Conservation (phyloP, 2,329 filamentous ascomycete species). For the Trichoderma atroviride region DNA sequence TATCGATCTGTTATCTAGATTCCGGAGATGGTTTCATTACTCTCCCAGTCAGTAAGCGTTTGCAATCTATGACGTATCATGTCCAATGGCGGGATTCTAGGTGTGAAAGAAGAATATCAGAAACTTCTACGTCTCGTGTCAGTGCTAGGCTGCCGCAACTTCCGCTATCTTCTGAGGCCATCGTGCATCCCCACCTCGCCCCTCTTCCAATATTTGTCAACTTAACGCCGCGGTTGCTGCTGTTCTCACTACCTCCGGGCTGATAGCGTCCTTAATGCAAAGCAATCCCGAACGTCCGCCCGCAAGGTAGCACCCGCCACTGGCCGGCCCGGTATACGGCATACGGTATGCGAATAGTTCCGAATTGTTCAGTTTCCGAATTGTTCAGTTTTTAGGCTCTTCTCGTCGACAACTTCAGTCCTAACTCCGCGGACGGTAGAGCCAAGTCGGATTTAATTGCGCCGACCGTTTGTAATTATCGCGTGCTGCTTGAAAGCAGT, state of each 20-base stretch:
- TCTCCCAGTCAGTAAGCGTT: not conserved
- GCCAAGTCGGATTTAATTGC: not conserved
- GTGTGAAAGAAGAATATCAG: not conserved
- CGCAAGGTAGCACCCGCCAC: not conserved
- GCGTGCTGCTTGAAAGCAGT: not conserved
- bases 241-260: not conserved
- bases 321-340: not conserved
- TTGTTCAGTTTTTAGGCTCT: not conserved
- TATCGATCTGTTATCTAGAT: not conserved
- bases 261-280: not conserved
- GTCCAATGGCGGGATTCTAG: not conserved
- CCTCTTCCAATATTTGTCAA: not conserved
- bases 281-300: too few relatives aligned
- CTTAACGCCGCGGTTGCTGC: not conserved
- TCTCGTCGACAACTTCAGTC: not conserved
- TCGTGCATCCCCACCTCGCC: not conserved
- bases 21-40: not conserved
- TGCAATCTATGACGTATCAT: not conserved
- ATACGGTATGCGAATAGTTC: not conserved
- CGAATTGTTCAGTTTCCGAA: not conserved
- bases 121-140: not conserved
- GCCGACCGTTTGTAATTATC: not conserved
- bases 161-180: not conserved
- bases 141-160: not conserved
- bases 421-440: not conserved